Conservation (phyloP, 257 asterid genomes). For the Leonotis leonurus region DNA sequence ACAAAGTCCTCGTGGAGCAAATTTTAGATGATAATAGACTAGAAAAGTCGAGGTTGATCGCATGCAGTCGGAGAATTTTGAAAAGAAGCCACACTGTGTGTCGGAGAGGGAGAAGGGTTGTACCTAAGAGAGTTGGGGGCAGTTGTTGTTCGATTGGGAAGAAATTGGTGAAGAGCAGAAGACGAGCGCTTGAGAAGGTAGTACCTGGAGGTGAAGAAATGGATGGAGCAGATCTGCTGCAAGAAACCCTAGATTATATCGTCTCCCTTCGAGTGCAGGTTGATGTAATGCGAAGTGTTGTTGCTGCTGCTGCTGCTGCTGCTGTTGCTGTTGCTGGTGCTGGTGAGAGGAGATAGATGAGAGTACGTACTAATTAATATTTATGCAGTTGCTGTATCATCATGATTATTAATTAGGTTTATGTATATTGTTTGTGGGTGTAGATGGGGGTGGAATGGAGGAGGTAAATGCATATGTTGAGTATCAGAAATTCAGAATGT, state of each 20-base stretch:
- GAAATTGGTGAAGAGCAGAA: slow-evolving; percentile 44
- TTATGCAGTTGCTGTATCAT: background rate
- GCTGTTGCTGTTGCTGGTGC: slow-evolving; percentile 28
- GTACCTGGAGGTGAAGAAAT: slow-evolving; percentile 71
- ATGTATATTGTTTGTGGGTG: background rate
- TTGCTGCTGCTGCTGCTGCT: slow-evolving; percentile 21
- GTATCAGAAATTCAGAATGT: background rate
- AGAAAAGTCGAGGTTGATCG: background rate
- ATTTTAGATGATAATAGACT: slow-evolving; percentile 19
- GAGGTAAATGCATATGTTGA: background rate
- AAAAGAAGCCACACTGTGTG: slow-evolving; percentile 18
- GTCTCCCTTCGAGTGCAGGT: slow-evolving; percentile 51
- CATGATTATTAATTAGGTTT: background rate
- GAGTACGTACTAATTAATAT: too few relatives aligned
- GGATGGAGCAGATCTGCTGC: slow-evolving; percentile 44
- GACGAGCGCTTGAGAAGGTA: slow-evolving; percentile 49
- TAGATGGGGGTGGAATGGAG: background rate
- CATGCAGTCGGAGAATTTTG: slow-evolving; percentile 38
- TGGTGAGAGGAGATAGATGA: slow-evolving; percentile 1
- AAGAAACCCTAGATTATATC: slow-evolving; percentile 81
- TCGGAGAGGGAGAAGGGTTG: slow-evolving; percentile 21
- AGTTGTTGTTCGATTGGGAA: slow-evolving; percentile 20
- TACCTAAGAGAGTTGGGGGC: background rate
- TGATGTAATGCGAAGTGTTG: slow-evolving; percentile 60
- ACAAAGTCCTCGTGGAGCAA: slow-evolving; percentile 25